Conservation (phyloP, 495 filamentous ascomycete species). For the Thermothielavioides terrestris region DNA sequence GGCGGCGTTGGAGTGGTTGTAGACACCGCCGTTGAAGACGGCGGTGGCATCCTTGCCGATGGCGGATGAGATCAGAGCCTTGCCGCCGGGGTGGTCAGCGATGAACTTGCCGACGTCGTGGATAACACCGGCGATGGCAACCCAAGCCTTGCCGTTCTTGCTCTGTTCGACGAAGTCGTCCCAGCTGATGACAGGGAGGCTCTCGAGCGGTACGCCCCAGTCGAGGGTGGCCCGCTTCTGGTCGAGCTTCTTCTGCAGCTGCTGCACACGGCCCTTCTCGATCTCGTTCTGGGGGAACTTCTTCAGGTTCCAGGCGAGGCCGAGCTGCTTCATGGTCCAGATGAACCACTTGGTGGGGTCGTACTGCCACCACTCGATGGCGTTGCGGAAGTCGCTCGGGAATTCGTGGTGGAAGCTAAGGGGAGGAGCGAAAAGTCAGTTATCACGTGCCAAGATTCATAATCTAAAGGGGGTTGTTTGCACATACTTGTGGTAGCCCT, state of each 20-base stretch:
- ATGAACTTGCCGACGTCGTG: constrained; percentile 95
- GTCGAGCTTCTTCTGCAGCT: constrained; percentile 98
- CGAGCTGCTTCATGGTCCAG: constrained; percentile 87
- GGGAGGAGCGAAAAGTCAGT: background rate
- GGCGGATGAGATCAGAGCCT: constrained; percentile 84
- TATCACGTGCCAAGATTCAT: background rate
- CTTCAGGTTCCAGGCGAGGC: constrained; percentile 92
- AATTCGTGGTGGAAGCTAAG: constrained; percentile 93
- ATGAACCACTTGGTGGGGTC: constrained; percentile 99
- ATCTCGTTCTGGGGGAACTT: constrained; percentile 97
- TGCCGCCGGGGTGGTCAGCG: constrained; percentile 94
- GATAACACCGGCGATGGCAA: constrained; percentile 88
- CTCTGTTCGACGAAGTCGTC: constrained; percentile 86
- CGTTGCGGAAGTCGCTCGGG: constrained; percentile 97
- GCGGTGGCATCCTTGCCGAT: constrained; percentile 97
- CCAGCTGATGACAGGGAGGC: constrained; percentile 93
- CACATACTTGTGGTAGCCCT: constrained; percentile 81
- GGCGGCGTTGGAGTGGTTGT: constrained; percentile 94
- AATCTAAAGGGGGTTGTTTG: background rate
- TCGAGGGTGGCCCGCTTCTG: constrained; percentile 86
- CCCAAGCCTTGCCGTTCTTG: constrained; percentile 70
- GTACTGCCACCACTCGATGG: constrained; percentile 96
- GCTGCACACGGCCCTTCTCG: constrained; percentile 96
- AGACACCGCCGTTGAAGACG: constrained; percentile 98
- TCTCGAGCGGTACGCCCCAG: constrained; percentile 92